Evolutionary conservation across 2,329 filamentous ascomycete genomes (phyloP), one percentile per base, ranked within the genome.

Genomic region (Beauveria brongniartii): DNA sequence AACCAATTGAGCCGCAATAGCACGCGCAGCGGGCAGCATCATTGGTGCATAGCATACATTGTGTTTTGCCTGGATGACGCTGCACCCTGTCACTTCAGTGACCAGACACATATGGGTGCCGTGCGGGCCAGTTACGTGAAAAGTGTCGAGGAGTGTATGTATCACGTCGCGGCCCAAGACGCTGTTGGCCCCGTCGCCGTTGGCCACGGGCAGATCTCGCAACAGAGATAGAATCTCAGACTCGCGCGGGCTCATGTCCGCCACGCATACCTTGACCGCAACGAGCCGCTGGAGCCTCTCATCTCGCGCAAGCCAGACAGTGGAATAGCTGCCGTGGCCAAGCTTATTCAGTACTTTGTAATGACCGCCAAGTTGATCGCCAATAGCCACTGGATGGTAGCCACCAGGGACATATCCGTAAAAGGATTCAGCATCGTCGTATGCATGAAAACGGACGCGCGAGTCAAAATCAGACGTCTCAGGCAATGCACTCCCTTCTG

Each of bases 221-320:
- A 55, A 20, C 7, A 41, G 16, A 14, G 7, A 10, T 7, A 46
- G 40, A 24, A 55, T 30, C 41, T 22, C 41, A 41, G 14, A 20
- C 20, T 55, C 53, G 3, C 41, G 53, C 22, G 26, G 53, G 30
- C 34, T 12, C n/a, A 24, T 20, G 9, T 55, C 53, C 12, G 53
- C n/a, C 1, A 37, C 44, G 22, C 30, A 62, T 5, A 65, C 60
- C 10, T 65, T 65, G 56, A 65, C 18, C 20, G 64, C 64, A 28
- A 65, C 63, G 26, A 62, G 61, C 5, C 48, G 51, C 37, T 63
- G 44, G 3, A 58, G 44, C 47, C 58, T 46, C 24, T 4, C 20
- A 64, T 78, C 74, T 41, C 67, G 66, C 18, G 71, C 75, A 30
- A 78, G 71, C 75, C 74, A 77, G 53, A 76, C 70, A 2, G 74